Evolutionary conservation across 164 flowering plant genomes (phyloP), one percentile per base, ranked within the genome.

Genomic region (Vitis rupestris): DNA sequence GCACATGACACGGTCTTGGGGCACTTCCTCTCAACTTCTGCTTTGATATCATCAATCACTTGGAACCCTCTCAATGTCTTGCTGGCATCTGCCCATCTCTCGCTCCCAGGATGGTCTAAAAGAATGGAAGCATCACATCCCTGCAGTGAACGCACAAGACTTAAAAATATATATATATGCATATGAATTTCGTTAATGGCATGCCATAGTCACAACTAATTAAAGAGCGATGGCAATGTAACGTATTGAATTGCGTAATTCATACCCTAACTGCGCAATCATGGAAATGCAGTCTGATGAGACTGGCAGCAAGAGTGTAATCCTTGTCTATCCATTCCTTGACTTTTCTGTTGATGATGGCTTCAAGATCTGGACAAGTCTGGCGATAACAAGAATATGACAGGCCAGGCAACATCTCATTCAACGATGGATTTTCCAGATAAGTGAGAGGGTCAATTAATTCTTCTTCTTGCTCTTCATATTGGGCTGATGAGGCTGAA

Each of bases 41-140:
- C 81, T 66, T 93, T 93, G 59, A 90, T 87, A 0, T 86, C 88
- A 13, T 90, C 88, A 1, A 91, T 89, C 64, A 88, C 66, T 56
- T 82, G 70, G 48, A 91, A 91, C 37, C 97, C 98, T 78, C 90
- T 83, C 14, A 90, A 58, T 2, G 91, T 72, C 76, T 75, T 84
- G 83, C 92, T 89, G 1, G 72, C 84, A 0, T 59, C 12, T 0
- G 95, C 84, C 5, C 7, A 63, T 72, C 89, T 83, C 71, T 92
- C 97, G 17, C 94, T 85, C 47, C 91, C 92, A 0, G 62, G 47
- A 19, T 82, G 73, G 70, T 82, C 73, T 50, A 93, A 57, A n/a
- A 93, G 77, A 17, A 93, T 71, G 2, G 98, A 93, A 9, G 79
- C 94, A 72, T 93, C 98, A 65, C 98, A 93, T 19, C 98, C 98